A percentile compares a stretch with the other conserved stretches of the same genome.
These are phyloP conservation scores for Neofusicoccum sp. DNA, from an alignment of 2,329 filamentous ascomycete genomes.

Conservation along the genomic window DNA sequence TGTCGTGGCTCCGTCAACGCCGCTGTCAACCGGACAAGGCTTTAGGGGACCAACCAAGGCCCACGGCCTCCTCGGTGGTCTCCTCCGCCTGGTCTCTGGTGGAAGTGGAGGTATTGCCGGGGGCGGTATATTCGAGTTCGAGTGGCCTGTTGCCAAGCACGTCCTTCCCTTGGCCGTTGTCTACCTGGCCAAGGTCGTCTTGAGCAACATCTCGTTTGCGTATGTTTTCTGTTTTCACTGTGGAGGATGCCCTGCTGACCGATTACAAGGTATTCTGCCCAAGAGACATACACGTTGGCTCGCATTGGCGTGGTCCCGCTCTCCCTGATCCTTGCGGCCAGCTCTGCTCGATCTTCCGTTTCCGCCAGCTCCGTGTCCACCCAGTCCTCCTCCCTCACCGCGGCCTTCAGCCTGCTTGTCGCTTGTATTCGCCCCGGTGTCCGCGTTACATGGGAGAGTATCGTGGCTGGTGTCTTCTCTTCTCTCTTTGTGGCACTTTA, in stretches of 20 bases:
- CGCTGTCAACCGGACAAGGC: constrained; percentile 30
- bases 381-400: constrained; percentile 51
- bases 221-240: constrained; percentile 24
- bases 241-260: constrained; percentile 8
- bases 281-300: constrained; percentile 53
- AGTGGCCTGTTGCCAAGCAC: constrained; percentile 46
- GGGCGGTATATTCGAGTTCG: constrained; percentile 55
- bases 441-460: constrained; percentile 52
- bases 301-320: constrained; percentile 53
- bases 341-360: constrained; percentile 46
- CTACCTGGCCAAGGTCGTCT: constrained; percentile 50
- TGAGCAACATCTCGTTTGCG: constrained; percentile 56
- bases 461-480: constrained; percentile 53
- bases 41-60: constrained; percentile 24
- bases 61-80: constrained; percentile 20
- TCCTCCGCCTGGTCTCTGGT: constrained; percentile 38
- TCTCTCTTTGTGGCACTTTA: constrained; percentile 53
- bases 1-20: constrained; percentile 44
- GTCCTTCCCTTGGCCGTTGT: constrained; percentile 51
- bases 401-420: constrained; percentile 52
- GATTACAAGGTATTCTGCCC: constrained; percentile 45
- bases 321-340: constrained; percentile 48
- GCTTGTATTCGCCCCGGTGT: constrained; percentile 46
- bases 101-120: constrained; percentile 51
- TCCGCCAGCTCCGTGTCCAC: constrained; percentile 48